Evolutionary conservation across 257 asterid species (phyloP), one percentile per base, ranked within the genome.

Genomic region (Nyctanthes arbortristis): DNA sequence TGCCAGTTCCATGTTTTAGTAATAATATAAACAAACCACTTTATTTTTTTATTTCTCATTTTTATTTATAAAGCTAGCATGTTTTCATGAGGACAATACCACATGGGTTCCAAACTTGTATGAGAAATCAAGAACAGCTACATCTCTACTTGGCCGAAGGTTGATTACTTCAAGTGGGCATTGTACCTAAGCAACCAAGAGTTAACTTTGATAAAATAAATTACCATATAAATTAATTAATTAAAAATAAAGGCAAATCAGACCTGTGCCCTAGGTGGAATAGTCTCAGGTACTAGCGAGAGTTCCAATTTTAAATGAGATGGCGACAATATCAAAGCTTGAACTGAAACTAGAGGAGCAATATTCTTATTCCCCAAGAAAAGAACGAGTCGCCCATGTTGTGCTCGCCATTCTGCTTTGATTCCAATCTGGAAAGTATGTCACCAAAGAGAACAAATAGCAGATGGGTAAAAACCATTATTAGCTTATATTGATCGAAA

Each of bases 181-280:
- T 77, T 92, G 98, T 70, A 92, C 98, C 98, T 92, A 68, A 77
- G 75, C 54, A 59, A 49, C 56, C 62, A 65, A 65, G 18, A 63
- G 25, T 39, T 74, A 45, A 29, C 58, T 11, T 72, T 20, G 68
- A 8, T 31, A 43, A 49, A 61, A 13, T 33, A 25, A 7, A 22
- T 63, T 52, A 9, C 31, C 14, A 3, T 9, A 24, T 52, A 20
- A 1, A 3, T 20, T 22, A 22, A 52, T 52, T 52, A 24, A 9
- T 20, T 22, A 45, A 0, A 37, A 25, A 28, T 0, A 49, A 63
- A 12, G 64, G 66, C 27, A 47, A 65, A 65, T 60, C 76, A 20
- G 33, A 89, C 98, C 96, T 92, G 98, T 22, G 98, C 97, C 77
- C 98, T 84, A 29, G 98, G 98, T 39, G 98, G 98, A 77, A 92